These are phyloP conservation scores for Tetrahymena elliotti DNA, from an alignment of 73 alveolate species.

Conservation along the genomic window DNA sequence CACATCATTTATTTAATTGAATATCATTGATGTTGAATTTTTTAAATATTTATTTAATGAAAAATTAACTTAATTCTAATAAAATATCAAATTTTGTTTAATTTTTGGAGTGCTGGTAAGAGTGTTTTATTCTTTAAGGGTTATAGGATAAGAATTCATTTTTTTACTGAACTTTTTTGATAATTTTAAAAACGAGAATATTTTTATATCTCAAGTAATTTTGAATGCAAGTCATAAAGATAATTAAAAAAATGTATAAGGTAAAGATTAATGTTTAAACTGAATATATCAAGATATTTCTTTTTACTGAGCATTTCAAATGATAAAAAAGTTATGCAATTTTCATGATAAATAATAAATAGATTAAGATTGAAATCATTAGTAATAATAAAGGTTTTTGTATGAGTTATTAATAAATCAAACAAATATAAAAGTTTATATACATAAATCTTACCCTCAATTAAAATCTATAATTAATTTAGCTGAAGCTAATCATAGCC, in stretches of 20 bases:
- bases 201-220: neutral
- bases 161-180: neutral
- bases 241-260: neutral
- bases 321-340: neutral
- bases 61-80: too few relatives aligned
- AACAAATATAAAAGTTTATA: neutral
- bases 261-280: neutral
- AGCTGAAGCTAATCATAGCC: neutral
- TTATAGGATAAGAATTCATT: too few relatives aligned
- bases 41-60: too few relatives aligned
- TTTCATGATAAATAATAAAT: neutral
- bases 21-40: too few relatives aligned
- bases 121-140: neutral
- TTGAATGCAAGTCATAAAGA: neutral
- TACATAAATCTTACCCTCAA: neutral
- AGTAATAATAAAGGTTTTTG: neutral
- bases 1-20: too few relatives aligned
- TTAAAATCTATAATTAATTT: neutral
- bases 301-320: neutral
- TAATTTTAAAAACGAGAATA: neutral
- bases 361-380: too few relatives aligned
- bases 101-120: neutral
- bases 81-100: too few relatives aligned
- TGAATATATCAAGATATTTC: neutral
- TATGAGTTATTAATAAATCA: neutral